Evolutionary conservation across 495 filamentous ascomycete genomes (phyloP).

Genomic region (Trichoderma asperelloides): DNA sequence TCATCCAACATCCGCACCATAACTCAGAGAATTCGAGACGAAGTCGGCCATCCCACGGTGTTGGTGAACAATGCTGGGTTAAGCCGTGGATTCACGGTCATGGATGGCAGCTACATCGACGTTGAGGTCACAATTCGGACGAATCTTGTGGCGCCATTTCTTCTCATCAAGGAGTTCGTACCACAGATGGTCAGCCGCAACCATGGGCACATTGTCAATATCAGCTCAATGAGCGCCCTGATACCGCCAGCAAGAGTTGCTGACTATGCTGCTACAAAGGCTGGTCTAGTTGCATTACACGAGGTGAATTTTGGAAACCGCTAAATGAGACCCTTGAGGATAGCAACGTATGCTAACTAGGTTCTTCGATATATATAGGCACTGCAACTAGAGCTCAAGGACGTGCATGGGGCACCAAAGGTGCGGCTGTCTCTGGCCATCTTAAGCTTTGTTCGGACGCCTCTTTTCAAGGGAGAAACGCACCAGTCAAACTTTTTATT

Average conservation of each 20-base stretch:
- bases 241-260: constrained; percentile 39
- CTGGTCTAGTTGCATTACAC: constrained; percentile 47
- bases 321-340: too few relatives aligned
- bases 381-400: constrained; percentile 14
- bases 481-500: constrained; percentile 9
- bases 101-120: constrained; percentile 50
- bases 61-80: constrained; percentile 57
- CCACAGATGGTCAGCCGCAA: constrained; percentile 50
- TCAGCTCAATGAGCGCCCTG: constrained; percentile 49
- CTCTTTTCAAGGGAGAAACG: constrained; percentile 10
- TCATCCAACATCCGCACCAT: constrained; percentile 27
- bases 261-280: constrained; percentile 51
- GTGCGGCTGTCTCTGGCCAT: constrained; percentile 15
- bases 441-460: constrained; percentile 14
- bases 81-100: constrained; percentile 36
- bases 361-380: background rate
- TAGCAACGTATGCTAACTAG: too few relatives aligned
- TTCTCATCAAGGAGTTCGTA: constrained; percentile 40
- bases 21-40: constrained; percentile 36
- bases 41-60: constrained; percentile 42
- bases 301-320: constrained; percentile 19
- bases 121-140: constrained; percentile 46
- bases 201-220: constrained; percentile 51
- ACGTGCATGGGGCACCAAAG: constrained; percentile 12
- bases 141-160: too few relatives aligned